These are phyloP conservation scores for Gardenia jasminoides DNA, from an alignment of 257 asterid genomes.

Conservation along the genomic window DNA sequence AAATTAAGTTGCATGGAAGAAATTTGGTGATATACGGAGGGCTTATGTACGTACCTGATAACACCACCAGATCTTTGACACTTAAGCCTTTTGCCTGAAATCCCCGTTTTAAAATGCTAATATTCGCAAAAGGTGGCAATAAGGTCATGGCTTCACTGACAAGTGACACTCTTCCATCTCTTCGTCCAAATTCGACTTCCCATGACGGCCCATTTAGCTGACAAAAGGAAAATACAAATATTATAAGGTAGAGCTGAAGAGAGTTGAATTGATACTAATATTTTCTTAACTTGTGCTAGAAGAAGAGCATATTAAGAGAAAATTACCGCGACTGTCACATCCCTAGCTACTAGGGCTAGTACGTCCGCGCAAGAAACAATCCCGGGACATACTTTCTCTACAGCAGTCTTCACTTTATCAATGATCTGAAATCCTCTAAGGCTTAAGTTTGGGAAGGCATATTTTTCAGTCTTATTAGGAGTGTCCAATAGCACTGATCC, in stretches of 20 bases:
- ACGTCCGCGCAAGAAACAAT: slow-evolving; percentile 57
- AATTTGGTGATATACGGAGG: background rate
- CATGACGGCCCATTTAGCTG: slow-evolving; percentile 43
- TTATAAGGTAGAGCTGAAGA: background rate
- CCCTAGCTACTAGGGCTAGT: slow-evolving; percentile 43
- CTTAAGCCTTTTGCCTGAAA: slow-evolving; percentile 34
- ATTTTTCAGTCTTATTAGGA: slow-evolving; percentile 40
- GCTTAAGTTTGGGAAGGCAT: slow-evolving; percentile 42
- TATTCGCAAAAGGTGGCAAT: slow-evolving; percentile 31
- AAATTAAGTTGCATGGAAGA: background rate
- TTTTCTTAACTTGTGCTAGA: no score
- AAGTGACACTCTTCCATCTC: slow-evolving; percentile 43
- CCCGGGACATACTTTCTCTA: slow-evolving; percentile 46
- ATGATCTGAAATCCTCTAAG: slow-evolving; percentile 46
- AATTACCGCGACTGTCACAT: slow-evolving; percentile 39
- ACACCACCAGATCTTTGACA: slow-evolving; percentile 44
- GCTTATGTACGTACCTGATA: slow-evolving; percentile 28
- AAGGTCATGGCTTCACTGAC: slow-evolving; percentile 27
- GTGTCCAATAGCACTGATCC: slow-evolving; percentile 50
- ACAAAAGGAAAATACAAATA: background rate
- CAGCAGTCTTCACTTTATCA: slow-evolving; percentile 44
- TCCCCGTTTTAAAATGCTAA: slow-evolving; percentile 29
- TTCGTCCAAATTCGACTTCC: slow-evolving; percentile 50
- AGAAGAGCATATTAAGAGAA: background rate
- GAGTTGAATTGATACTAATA: no score